These are phyloP conservation scores for Moesziomyces antarcticus DNA, from an alignment of 1,284 basidiomycete genomes.

Conservation along the genomic window DNA sequence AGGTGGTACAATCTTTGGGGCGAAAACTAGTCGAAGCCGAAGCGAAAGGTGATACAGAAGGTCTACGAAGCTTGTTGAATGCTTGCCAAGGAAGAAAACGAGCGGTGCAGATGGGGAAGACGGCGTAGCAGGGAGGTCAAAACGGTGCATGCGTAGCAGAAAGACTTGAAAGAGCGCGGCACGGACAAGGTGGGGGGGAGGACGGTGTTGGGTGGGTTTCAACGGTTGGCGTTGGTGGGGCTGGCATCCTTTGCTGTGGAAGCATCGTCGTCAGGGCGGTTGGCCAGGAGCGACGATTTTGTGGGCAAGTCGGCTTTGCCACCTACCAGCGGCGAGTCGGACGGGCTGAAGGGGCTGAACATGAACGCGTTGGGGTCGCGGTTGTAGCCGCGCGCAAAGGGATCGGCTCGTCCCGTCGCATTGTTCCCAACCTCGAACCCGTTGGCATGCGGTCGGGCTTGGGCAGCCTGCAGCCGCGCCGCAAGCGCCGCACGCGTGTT, in stretches of 20 bases:
- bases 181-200: no score
- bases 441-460: slow-evolving; percentile 2
- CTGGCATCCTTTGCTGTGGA: slow-evolving; percentile 1
- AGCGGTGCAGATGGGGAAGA: no score
- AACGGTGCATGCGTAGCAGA: no score
- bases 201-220: neutral
- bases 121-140: no score
- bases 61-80: no score
- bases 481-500: slow-evolving; percentile 18
- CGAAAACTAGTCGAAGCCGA: no score
- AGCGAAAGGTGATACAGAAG: no score
- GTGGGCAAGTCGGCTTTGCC: slow-evolving; percentile 41
- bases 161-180: no score
- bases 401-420: slow-evolving; percentile 13
- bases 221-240: slow-evolving; percentile 7
- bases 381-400: slow-evolving; percentile 31
- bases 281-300: slow-evolving; percentile 19
- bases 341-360: slow-evolving; percentile 55
- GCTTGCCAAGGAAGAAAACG: no score
- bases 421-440: slow-evolving; percentile 1
- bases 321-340: slow-evolving; percentile 48
- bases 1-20: no score
- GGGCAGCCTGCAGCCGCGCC: slow-evolving; percentile 22
- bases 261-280: slow-evolving; percentile 15
- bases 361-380: slow-evolving; percentile 50